Conservation (phyloP, 2,329 filamentous ascomycete genomes). For the Elsinoe arachidis region DNA sequence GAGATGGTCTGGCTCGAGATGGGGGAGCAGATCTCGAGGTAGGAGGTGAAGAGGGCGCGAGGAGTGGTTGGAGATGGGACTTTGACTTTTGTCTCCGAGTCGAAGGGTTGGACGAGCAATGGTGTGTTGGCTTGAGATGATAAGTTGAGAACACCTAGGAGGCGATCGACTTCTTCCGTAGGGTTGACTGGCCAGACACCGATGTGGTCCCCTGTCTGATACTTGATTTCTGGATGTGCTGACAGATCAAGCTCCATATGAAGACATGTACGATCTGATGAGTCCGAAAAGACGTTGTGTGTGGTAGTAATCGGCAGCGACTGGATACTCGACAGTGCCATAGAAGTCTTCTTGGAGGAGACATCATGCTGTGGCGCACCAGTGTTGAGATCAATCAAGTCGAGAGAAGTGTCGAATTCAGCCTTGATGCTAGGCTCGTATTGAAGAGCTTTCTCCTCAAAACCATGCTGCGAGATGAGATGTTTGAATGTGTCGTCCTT, state of each 20-base stretch:
- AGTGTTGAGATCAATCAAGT: constrained; percentile 24
- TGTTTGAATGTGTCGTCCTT: constrained; percentile 30
- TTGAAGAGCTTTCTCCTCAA: constrained; percentile 26
- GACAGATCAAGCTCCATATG: constrained; percentile 35
- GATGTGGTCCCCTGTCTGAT: constrained; percentile 39
- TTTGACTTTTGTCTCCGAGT: constrained; percentile 25
- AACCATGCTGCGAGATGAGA: constrained; percentile 26
- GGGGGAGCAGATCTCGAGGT: constrained; percentile 40
- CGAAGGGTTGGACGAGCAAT: constrained; percentile 26
- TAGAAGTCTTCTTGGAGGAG: constrained; percentile 19
- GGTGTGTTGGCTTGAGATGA: constrained; percentile 17
- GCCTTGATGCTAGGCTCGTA: constrained; percentile 29
- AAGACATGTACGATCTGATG: constrained; percentile 32
- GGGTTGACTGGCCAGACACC: constrained; percentile 36
- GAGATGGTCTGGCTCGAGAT: constrained; percentile 33
- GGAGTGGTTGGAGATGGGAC: constrained; percentile 35
- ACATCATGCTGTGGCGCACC: constrained; percentile 20
- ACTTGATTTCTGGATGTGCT: constrained; percentile 28
- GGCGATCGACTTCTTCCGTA: constrained; percentile 29
- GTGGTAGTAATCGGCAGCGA: constrained; percentile 26
- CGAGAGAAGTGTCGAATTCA: constrained; percentile 20
- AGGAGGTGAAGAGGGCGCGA: constrained; percentile 34
- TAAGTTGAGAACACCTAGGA: constrained; percentile 26
- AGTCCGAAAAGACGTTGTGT: constrained; percentile 28
- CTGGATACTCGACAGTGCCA: constrained; percentile 26